phyloP scores from a whole-genome alignment of 2,329 filamentous ascomycete genomes.

The Coniochaeta sp. region DNA sequence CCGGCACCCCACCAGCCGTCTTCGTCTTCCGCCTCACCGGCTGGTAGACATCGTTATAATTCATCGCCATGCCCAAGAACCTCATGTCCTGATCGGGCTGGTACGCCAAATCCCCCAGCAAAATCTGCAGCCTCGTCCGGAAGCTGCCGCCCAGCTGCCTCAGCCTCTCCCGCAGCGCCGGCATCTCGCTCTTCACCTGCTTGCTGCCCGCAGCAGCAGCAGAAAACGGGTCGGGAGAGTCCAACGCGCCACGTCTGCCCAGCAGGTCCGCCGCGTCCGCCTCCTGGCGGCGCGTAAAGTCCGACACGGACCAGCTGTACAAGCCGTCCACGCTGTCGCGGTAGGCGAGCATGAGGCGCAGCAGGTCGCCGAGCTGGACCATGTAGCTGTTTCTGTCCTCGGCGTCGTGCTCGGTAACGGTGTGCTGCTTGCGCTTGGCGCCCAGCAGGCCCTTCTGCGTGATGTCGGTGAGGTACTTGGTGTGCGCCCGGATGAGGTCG shows the following conservation, averaged over 20 bases:
- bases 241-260: constrained; percentile 39
- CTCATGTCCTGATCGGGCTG: constrained; percentile 93
- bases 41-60: constrained; percentile 96
- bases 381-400: constrained; percentile 76
- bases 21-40: constrained; percentile 60
- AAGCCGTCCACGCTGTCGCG: constrained; percentile 89
- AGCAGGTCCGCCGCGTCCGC: constrained; percentile 64
- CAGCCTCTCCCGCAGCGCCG: constrained; percentile 68
- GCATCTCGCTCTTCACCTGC: constrained; percentile 58
- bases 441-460: constrained; percentile 93
- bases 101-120: constrained; percentile 85
- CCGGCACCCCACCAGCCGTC: constrained; percentile 11
- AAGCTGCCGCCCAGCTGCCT: constrained; percentile 69
- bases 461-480: constrained; percentile 86
- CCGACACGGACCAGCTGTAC: constrained; percentile 90
- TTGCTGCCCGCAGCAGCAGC: constrained; percentile 42
- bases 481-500: constrained; percentile 88
- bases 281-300: constrained; percentile 89
- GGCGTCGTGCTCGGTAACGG: constrained; percentile 29
- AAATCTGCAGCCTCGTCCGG: constrained; percentile 64
- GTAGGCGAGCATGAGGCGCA: constrained; percentile 90
- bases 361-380: constrained; percentile 81
- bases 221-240: constrained; percentile 9
- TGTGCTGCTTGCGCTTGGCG: constrained; percentile 45
- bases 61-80: constrained; percentile 95